Evolutionary conservation across 1,284 basidiomycete species (phyloP).

Genomic region (Sphagnurus paluster): DNA sequence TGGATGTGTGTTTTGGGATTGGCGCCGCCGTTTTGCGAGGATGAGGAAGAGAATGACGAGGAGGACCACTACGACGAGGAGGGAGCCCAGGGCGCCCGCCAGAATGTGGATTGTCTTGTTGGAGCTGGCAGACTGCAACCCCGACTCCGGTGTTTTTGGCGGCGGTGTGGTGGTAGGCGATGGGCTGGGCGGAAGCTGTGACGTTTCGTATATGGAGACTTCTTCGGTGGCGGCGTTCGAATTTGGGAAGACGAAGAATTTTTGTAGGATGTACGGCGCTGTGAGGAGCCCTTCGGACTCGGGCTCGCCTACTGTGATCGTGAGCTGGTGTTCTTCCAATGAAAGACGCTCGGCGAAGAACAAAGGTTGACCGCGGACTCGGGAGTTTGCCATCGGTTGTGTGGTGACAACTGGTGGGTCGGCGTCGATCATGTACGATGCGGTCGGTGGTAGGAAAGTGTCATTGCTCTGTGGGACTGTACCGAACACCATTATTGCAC

Average conservation of each 20-base stretch:
- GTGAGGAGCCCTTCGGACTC: conserved; percentile 14
- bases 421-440: conserved; percentile 39
- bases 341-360: conserved; percentile 35
- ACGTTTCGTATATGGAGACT: conserved; percentile 1
- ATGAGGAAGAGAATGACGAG: conserved; percentile 18
- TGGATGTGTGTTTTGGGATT: neutral
- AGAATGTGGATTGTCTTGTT: conserved; percentile 23
- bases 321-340: conserved; percentile 33
- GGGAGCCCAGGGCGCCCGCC: conserved; percentile 25
- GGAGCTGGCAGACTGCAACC: no score
- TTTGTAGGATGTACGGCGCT: conserved; percentile 39
- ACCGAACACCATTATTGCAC: conserved; percentile 43
- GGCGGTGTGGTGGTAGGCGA: conserved; percentile 1
- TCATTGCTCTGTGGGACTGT: conserved; percentile 39
- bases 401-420: conserved; percentile 30
- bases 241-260: conserved; percentile 35
- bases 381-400: conserved; percentile 31
- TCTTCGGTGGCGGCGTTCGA: neutral
- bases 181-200: neutral
- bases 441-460: conserved; percentile 35
- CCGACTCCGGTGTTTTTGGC: no score
- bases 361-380: conserved; percentile 41
- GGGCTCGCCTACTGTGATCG: conserved; percentile 37
- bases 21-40: conserved; percentile 17
- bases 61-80: conserved; percentile 23